A percentile compares a stretch with the other conserved stretches of the same genome.
Conservation (phyloP, 768 basidiomycete species). For the Agaricus subrufescens region DNA sequence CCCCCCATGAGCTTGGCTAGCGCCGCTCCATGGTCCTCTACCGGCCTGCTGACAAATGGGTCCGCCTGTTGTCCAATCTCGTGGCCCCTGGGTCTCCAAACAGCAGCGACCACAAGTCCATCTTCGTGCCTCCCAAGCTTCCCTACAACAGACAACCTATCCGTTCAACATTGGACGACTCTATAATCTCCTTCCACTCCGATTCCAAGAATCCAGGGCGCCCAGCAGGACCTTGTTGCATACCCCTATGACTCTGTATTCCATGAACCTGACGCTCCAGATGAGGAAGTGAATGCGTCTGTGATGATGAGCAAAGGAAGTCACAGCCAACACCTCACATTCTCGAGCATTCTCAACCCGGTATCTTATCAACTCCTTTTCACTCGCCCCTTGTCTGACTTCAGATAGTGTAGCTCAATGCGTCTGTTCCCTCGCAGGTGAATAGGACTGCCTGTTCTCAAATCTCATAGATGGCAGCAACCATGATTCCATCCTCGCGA, state of each 20-base stretch:
- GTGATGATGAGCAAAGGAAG: too few species aligned
- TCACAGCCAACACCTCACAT: too few species aligned
- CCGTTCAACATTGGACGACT: slow-evolving; percentile 29
- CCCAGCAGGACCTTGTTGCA: slow-evolving; percentile 45
- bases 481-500: too few species aligned
- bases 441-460: too few species aligned
- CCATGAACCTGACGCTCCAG: slow-evolving; percentile 51
- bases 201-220: slow-evolving; percentile 59
- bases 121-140: slow-evolving; percentile 31
- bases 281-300: too few species aligned
- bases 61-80: not conserved
- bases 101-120: slow-evolving; percentile 16
- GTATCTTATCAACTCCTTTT: too few species aligned
- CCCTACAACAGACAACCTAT: slow-evolving; percentile 25
- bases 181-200: slow-evolving; percentile 46
- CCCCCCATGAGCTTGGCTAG: slow-evolving; percentile 22
- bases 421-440: too few species aligned
- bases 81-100: not conserved
- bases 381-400: too few species aligned
- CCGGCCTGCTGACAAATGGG: slow-evolving; percentile 42
- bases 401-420: too few species aligned
- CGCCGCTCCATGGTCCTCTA: slow-evolving; percentile 65
- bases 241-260: slow-evolving; percentile 67
- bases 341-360: too few species aligned
- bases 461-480: too few species aligned